A percentile compares a stretch with the other conserved stretches of the same genome.
These are phyloP conservation scores for Wickerhamiella alocasiicola DNA, from an alignment of 805 yeast species.

Conservation along the genomic window DNA sequence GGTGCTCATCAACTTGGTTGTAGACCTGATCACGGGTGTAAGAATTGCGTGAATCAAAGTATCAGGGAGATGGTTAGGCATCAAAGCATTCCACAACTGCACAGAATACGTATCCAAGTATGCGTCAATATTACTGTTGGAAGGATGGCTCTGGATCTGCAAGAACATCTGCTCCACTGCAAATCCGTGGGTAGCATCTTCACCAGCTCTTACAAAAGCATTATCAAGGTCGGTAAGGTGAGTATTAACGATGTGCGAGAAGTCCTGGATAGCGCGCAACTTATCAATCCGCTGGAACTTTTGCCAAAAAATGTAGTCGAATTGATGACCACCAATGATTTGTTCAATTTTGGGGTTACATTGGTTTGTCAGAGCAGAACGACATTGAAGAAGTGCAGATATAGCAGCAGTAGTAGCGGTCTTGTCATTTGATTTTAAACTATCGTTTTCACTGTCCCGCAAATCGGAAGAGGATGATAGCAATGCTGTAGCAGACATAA, in stretches of 20 bases:
- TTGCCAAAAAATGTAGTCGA: not conserved
- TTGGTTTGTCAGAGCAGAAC: not conserved
- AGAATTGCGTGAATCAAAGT: conserved; percentile 7
- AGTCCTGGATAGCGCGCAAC: conserved; percentile 5
- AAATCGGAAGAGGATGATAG: conserved; percentile 1
- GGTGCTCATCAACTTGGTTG: not conserved
- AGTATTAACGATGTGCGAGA: conserved; percentile 3
- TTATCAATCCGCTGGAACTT: conserved; percentile 1
- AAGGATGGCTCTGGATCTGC: conserved; percentile 5
- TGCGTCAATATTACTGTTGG: not conserved
- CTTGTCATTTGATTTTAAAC: not conserved
- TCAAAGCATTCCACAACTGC: conserved; percentile 8
- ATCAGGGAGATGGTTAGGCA: conserved; percentile 7
- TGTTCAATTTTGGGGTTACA: not conserved
- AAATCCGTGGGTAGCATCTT: not conserved
- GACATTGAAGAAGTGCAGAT: conserved; percentile 1
- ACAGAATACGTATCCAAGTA: conserved; percentile 4
- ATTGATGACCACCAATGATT: not conserved
- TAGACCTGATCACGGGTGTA: conserved; percentile 3
- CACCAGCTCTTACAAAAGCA: conserved; percentile 1
- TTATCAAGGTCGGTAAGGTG: conserved; percentile 4
- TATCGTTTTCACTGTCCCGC: not conserved
- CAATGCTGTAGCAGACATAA: conserved; percentile 8
- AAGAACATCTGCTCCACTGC: conserved; percentile 5
- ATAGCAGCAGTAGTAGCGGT: not conserved